Evolutionary conservation across 148 eudicot genomes (phyloP).

Genomic region (Pouteria glomerata): DNA sequence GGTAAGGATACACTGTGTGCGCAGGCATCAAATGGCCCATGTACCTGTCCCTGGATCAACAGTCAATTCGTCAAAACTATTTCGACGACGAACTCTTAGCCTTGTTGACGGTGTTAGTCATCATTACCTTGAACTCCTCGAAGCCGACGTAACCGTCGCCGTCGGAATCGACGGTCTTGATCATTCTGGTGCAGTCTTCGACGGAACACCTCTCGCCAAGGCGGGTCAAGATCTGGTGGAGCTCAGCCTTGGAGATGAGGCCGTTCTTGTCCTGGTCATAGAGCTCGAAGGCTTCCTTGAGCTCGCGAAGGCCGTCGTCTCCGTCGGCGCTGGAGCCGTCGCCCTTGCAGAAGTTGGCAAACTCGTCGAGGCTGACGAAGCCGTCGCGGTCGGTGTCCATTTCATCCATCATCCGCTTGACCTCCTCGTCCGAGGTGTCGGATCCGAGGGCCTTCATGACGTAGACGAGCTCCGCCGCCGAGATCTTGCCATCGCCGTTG

Average conservation of each 20-base stretch:
- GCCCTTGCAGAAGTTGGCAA: conserved; percentile 37
- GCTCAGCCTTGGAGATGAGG: conserved; percentile 51
- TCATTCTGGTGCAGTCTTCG: conserved; percentile 56
- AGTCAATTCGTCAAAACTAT: no score
- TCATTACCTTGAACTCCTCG: conserved; percentile 69
- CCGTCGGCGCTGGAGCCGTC: conserved; percentile 18
- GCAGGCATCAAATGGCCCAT: no score
- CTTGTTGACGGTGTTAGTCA: no score
- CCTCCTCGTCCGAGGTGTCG: conserved; percentile 38
- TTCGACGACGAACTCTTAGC: no score
- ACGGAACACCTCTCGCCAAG: conserved; percentile 57
- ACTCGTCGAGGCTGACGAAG: conserved; percentile 41
- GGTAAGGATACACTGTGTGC: no score
- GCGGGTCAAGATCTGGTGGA: conserved; percentile 52
- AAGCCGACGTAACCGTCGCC: conserved; percentile 66
- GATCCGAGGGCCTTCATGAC: conserved; percentile 61
- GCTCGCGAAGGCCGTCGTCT: conserved; percentile 35
- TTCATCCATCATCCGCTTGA: conserved; percentile 49
- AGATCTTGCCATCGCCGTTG: conserved; percentile 68
- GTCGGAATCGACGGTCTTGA: conserved; percentile 53
- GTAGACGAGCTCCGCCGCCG: conserved; percentile 43
- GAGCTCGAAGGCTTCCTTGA: conserved; percentile 61
- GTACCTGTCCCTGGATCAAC: no score
- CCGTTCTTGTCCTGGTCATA: conserved; percentile 66
- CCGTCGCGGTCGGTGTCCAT: conserved; percentile 68